Evolutionary conservation across 768 basidiomycete species (phyloP).

Genomic region (Hygrophorus pudorinus): DNA sequence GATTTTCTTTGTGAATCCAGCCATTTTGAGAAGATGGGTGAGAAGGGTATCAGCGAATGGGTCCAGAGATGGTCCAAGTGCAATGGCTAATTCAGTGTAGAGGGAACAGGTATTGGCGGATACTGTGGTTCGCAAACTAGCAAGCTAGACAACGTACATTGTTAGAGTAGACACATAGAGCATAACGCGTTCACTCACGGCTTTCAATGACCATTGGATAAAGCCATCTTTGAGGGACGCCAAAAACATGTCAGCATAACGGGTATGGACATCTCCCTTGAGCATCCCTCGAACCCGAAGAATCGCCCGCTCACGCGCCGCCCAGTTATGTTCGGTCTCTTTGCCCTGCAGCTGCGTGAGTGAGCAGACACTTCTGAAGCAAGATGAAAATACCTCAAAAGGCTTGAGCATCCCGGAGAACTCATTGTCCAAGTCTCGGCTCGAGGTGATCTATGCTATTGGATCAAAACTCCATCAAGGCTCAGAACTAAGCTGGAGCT

Average conservation of each 20-base stretch:
- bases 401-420: conserved; percentile 68
- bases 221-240: conserved; percentile 66
- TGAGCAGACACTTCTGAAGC: conserved; percentile 5
- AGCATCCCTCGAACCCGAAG: conserved; percentile 82
- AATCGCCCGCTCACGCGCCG: conserved; percentile 66
- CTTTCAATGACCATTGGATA: conserved; percentile 75
- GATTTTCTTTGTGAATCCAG: conserved; percentile 88
- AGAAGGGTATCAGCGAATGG: conserved; percentile 70
- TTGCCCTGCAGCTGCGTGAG: conserved; percentile 55
- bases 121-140: conserved; percentile 87
- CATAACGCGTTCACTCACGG: conserved; percentile 38
- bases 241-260: conserved; percentile 69
- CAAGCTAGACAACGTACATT: conserved; percentile 39
- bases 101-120: conserved; percentile 68
- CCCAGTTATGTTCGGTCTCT: conserved; percentile 97
- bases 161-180: background rate
- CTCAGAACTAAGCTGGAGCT: conserved; percentile 17
- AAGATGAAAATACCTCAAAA: conserved; percentile 53
- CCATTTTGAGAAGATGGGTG: conserved; percentile 75
- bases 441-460: conserved; percentile 61
- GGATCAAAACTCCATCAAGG: background rate
- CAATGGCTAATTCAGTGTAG: conserved; percentile 60
- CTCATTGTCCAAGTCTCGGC: conserved; percentile 76
- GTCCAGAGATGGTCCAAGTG: conserved; percentile 64
- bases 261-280: conserved; percentile 69